Evolutionary conservation across 2,329 filamentous ascomycete genomes (phyloP).

Genomic region (Aspergillus persii): DNA sequence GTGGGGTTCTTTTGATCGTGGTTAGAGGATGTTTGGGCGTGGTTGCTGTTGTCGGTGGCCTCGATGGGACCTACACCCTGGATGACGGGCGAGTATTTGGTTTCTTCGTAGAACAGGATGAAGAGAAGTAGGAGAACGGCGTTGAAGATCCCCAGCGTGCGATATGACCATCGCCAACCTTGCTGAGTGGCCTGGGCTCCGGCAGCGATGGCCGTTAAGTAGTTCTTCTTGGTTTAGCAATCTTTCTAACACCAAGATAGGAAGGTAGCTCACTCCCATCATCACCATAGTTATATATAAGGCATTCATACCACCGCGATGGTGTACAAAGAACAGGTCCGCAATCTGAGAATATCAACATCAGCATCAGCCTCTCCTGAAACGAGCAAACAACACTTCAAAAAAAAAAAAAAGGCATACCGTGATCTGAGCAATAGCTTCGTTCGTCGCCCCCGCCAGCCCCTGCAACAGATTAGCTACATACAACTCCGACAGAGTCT

Average conservation of each 20-base stretch:
- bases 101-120: slow-evolving; percentile 38
- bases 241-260: not conserved
- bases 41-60: not conserved
- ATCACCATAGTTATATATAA: slow-evolving; percentile 47
- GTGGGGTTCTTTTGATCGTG: slow-evolving; percentile 2
- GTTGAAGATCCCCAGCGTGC: slow-evolving; percentile 34
- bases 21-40: not conserved
- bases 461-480: slow-evolving; percentile 44
- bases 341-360: slow-evolving; percentile 30
- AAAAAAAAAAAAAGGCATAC: slow-evolving; percentile 25
- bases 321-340: slow-evolving; percentile 52
- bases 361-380: not conserved
- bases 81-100: slow-evolving; percentile 28
- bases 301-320: slow-evolving; percentile 51
- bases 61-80: slow-evolving; percentile 4
- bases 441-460: slow-evolving; percentile 41
- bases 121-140: slow-evolving; percentile 29
- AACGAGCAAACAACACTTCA: not conserved
- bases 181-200: slow-evolving; percentile 33
- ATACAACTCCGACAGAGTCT: slow-evolving; percentile 45
- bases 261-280: slow-evolving; percentile 32
- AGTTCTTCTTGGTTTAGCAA: slow-evolving; percentile 20
- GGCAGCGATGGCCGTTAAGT: slow-evolving; percentile 35
- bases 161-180: slow-evolving; percentile 37
- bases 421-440: slow-evolving; percentile 41